phyloP scores from a whole-genome alignment of 208 protist species.

The Leishmania gerbilli region DNA sequence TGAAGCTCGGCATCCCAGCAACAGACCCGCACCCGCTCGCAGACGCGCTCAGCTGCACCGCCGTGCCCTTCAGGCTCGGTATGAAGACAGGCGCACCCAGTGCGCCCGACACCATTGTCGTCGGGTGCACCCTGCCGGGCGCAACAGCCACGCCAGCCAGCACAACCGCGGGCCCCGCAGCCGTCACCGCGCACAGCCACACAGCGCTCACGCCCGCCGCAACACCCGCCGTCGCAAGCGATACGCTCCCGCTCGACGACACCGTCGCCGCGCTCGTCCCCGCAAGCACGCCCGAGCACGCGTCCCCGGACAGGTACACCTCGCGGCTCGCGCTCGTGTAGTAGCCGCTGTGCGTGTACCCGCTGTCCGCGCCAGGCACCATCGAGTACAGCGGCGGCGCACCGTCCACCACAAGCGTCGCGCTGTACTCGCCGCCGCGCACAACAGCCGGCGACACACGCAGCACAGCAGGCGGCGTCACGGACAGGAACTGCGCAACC shows the following conservation, averaged over 20 bases:
- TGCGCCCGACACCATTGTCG: slow-evolving; percentile 46
- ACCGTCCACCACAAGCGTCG: slow-evolving; percentile 40
- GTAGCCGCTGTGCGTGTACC: slow-evolving; percentile 36
- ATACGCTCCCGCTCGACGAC: slow-evolving; percentile 20
- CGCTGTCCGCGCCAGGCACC: slow-evolving; percentile 38
- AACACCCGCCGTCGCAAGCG: slow-evolving; percentile 31
- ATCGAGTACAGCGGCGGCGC: slow-evolving; percentile 59
- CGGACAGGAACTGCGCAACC: slow-evolving; percentile 48
- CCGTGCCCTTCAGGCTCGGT: slow-evolving; percentile 38
- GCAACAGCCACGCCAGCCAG: slow-evolving; percentile 33
- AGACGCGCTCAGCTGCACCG: slow-evolving; percentile 43
- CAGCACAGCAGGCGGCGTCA: slow-evolving; percentile 45
- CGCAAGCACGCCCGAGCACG: slow-evolving; percentile 30
- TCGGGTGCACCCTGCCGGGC: slow-evolving; percentile 46
- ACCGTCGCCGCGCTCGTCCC: slow-evolving; percentile 29
- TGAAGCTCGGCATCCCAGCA: slow-evolving; percentile 41
- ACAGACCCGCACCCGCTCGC: slow-evolving; percentile 27
- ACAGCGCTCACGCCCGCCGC: slow-evolving; percentile 22
- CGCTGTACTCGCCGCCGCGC: slow-evolving; percentile 39
- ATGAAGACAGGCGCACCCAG: slow-evolving; percentile 43
- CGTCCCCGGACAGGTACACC: slow-evolving; percentile 53
- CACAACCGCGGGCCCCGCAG: slow-evolving; percentile 28
- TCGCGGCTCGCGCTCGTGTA: slow-evolving; percentile 39
- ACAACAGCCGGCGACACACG: slow-evolving; percentile 50
- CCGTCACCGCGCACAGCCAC: slow-evolving; percentile 47